Conservation (phyloP, 768 basidiomycete genomes). For the Lepiota subincarnata region DNA sequence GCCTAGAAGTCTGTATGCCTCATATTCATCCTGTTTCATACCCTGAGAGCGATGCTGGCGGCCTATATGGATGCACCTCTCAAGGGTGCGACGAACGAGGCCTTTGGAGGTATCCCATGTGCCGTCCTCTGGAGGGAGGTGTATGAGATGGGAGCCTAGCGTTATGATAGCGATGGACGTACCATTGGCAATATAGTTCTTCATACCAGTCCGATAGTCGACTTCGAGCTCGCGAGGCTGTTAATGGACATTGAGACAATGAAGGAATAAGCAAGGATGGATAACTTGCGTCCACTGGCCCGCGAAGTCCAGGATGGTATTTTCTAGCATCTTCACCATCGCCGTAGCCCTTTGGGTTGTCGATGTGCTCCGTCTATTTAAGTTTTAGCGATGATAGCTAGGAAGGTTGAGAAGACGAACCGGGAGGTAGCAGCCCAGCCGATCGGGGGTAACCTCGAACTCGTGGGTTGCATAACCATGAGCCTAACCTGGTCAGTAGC, state of each 20-base stretch:
- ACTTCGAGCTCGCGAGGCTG: slow-evolving; percentile 81
- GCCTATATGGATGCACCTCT: slow-evolving; percentile 77
- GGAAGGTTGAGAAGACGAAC: slow-evolving; percentile 32
- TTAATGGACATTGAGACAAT: neutral
- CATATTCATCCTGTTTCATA: slow-evolving; percentile 66
- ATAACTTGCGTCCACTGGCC: slow-evolving; percentile 67
- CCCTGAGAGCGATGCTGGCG: slow-evolving; percentile 55
- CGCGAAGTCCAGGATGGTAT: slow-evolving; percentile 73
- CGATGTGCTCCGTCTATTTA: slow-evolving; percentile 78
- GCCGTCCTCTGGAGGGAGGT: slow-evolving; percentile 47
- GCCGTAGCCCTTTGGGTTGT: slow-evolving; percentile 90
- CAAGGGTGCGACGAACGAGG: slow-evolving; percentile 67
- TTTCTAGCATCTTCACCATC: slow-evolving; percentile 77
- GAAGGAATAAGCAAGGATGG: slow-evolving; percentile 5
- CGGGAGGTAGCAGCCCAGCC: slow-evolving; percentile 82
- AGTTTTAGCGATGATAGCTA: neutral
- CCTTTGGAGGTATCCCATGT: slow-evolving; percentile 88
- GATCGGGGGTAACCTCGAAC: slow-evolving; percentile 81
- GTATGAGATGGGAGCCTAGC: neutral
- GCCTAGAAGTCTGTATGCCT: slow-evolving; percentile 78
- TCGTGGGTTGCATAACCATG: slow-evolving; percentile 79
- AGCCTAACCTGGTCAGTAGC: slow-evolving; percentile 37
- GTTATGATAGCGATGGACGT: neutral
- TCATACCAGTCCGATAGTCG: slow-evolving; percentile 86
- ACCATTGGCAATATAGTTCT: slow-evolving; percentile 91